phyloP scores from a whole-genome alignment of 768 basidiomycete species.

The Naganishia vaughanmartiniae region DNA sequence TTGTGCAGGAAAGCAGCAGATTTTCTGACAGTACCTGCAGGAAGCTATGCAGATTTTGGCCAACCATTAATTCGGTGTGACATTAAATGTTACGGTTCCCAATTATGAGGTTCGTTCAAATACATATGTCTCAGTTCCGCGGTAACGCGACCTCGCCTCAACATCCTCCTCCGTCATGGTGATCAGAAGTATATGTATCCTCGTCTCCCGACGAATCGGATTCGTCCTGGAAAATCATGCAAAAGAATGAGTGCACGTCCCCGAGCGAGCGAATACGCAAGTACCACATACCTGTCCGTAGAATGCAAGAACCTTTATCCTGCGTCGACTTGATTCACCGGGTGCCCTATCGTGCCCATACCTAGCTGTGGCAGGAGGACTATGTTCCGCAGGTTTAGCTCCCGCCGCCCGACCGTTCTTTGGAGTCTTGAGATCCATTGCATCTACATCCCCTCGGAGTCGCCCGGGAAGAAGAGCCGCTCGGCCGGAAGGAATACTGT shows the following conservation, averaged over 20 bases:
- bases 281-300: conserved; percentile 47
- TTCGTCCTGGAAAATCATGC: neutral
- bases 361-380: neutral
- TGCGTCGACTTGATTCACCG: conserved; percentile 22
- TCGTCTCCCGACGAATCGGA: conserved; percentile 21
- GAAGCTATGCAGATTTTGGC: no score
- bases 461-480: conserved; percentile 1
- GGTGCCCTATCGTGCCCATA: conserved; percentile 15
- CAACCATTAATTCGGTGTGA: no score
- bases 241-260: neutral
- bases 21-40: no score
- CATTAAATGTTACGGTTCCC: no score
- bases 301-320: conserved; percentile 51
- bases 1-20: no score
- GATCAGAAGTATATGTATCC: neutral
- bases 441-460: conserved; percentile 1
- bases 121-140: no score
- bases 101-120: no score
- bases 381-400: neutral
- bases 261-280: no score
- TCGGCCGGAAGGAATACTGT: conserved; percentile 11
- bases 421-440: conserved; percentile 4
- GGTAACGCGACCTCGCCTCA: neutral
- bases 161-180: neutral
- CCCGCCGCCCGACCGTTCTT: neutral